A percentile compares a stretch with the other conserved stretches of the same genome.
phyloP scores from a whole-genome alignment of 441 rosid genomes.

The Aquilaria agallochum region DNA sequence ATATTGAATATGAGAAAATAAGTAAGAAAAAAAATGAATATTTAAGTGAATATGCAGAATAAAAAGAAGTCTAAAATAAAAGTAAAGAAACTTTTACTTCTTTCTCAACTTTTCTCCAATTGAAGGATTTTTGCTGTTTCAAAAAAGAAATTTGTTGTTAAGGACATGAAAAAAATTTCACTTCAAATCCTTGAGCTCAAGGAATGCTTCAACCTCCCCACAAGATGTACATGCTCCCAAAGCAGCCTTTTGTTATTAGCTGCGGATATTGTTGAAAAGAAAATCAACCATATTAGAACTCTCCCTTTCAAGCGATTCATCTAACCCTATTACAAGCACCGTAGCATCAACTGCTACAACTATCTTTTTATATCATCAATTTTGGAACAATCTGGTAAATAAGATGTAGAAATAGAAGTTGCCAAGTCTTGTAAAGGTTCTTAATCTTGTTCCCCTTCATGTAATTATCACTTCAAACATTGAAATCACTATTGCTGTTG shows the following conservation, averaged over 20 bases:
- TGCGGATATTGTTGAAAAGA: slow-evolving; percentile 63
- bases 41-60: too few relatives aligned
- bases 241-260: slow-evolving; percentile 55
- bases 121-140: too few relatives aligned
- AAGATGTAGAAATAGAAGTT: slow-evolving; percentile 48
- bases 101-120: too few relatives aligned
- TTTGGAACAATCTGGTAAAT: slow-evolving; percentile 51
- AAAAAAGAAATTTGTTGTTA: not conserved
- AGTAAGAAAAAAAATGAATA: too few relatives aligned
- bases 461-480: not conserved
- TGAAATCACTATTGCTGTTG: not conserved
- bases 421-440: slow-evolving; percentile 67
- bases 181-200: slow-evolving; percentile 54
- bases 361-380: slow-evolving; percentile 37
- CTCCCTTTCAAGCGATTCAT: slow-evolving; percentile 67
- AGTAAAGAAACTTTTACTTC: too few relatives aligned
- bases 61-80: too few relatives aligned
- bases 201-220: slow-evolving; percentile 65
- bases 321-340: slow-evolving; percentile 70
- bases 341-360: slow-evolving; percentile 68
- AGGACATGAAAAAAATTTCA: slow-evolving; percentile 12
- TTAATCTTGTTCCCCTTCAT: too few relatives aligned
- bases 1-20: too few relatives aligned
- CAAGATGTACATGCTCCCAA: slow-evolving; percentile 74
- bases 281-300: slow-evolving; percentile 45